phyloP scores from a whole-genome alignment of 2,329 filamentous ascomycete species.

The Trichoderma cornu-damae region DNA sequence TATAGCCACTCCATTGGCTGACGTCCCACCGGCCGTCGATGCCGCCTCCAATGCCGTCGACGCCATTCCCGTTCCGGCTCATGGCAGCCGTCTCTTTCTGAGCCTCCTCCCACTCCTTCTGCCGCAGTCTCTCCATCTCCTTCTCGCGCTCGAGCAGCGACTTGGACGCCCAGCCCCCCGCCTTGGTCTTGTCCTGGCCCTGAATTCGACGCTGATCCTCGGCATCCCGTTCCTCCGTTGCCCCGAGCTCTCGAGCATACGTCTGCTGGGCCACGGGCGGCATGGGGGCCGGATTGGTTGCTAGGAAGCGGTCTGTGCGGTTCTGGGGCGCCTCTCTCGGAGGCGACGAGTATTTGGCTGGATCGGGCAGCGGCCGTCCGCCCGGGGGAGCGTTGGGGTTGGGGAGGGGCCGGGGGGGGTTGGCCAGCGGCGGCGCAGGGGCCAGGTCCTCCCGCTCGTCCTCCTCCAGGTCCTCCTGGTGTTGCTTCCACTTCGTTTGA shows the following conservation, averaged over 20 bases:
- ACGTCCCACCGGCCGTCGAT: constrained; percentile 68
- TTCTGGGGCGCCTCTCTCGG: constrained; percentile 30
- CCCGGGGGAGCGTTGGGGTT: constrained; percentile 35
- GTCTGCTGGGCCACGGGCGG: constrained; percentile 39
- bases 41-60: constrained; percentile 62
- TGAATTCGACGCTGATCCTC: constrained; percentile 57
- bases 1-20: constrained; percentile 68
- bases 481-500: constrained; percentile 47
- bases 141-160: constrained; percentile 73
- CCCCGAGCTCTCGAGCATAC: constrained; percentile 52
- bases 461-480: constrained; percentile 34
- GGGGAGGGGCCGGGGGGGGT: constrained; percentile 41
- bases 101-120: constrained; percentile 73
- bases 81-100: constrained; percentile 60
- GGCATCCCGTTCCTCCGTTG: constrained; percentile 55
- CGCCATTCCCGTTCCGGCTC: constrained; percentile 41
- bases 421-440: constrained; percentile 24
- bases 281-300: constrained; percentile 48
- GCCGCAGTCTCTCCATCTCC: constrained; percentile 71
- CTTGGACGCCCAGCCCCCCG: constrained; percentile 59
- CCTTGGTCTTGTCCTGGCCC: constrained; percentile 56
- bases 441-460: constrained; percentile 25
- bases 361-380: constrained; percentile 52
- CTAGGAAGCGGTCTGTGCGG: constrained; percentile 55
- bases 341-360: constrained; percentile 32